Evolutionary conservation across 2,329 filamentous ascomycete genomes (phyloP).

Genomic region (Calonectria honghensis): DNA sequence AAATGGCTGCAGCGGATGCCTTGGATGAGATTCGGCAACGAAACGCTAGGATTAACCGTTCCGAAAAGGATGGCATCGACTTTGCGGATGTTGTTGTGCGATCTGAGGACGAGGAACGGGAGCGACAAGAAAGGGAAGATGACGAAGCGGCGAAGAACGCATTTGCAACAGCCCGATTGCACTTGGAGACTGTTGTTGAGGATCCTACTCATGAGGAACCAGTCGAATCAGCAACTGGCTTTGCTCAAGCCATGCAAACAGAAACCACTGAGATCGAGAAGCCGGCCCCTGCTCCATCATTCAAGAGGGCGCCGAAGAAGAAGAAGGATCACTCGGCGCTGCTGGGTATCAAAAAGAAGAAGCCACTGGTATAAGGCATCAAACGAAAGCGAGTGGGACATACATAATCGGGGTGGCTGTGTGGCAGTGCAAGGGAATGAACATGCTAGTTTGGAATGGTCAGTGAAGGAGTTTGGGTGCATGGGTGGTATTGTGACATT

Average conservation of each 20-base stretch:
- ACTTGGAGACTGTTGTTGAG: conserved; percentile 72
- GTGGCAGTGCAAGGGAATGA: not conserved
- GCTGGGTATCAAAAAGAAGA: conserved; percentile 92
- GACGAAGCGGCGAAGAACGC: conserved; percentile 86
- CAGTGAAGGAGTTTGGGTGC: conserved; percentile 7
- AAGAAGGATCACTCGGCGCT: conserved; percentile 87
- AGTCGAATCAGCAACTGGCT: conserved; percentile 44
- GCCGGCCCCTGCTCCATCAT: conserved; percentile 79
- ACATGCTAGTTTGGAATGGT: not conserved
- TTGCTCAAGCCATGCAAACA: conserved; percentile 47
- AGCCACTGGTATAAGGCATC: conserved; percentile 69
- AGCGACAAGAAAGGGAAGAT: conserved; percentile 85
- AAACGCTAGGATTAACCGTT: conserved; percentile 90
- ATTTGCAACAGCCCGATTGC: conserved; percentile 79
- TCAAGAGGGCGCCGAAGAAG: conserved; percentile 86
- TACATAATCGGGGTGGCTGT: not conserved
- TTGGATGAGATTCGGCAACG: conserved; percentile 94
- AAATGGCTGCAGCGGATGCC: conserved; percentile 98
- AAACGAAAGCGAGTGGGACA: not conserved
- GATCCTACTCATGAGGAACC: conserved; percentile 47
- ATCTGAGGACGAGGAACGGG: conserved; percentile 75
- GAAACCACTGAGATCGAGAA: conserved; percentile 46
- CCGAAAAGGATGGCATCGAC: conserved; percentile 80
- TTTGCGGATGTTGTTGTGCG: conserved; percentile 73
- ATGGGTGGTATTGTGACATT: not conserved